Evolutionary conservation across 495 filamentous ascomycete genomes (phyloP).

Genomic region (Penicillium riverlandense): DNA sequence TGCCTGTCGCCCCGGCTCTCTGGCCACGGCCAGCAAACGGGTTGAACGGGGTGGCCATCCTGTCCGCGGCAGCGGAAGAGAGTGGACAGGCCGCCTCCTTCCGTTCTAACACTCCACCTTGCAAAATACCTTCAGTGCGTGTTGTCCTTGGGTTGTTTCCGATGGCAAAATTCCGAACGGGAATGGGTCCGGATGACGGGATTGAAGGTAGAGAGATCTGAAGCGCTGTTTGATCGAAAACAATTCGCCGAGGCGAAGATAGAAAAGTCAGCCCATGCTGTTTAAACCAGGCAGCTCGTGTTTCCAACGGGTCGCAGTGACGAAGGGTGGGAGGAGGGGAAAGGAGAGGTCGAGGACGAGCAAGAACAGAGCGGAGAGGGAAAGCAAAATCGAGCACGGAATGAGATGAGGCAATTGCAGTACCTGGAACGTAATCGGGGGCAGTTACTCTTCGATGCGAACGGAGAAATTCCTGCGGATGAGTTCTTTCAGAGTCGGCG

Average conservation of each 20-base stretch:
- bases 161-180: background rate
- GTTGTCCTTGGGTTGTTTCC: background rate
- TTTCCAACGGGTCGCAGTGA: no score
- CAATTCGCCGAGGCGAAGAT: conserved; percentile 12
- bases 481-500: no score
- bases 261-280: conserved; percentile 12
- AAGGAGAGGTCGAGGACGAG: no score
- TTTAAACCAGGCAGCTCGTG: no score
- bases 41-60: conserved; percentile 32
- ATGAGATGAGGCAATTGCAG: no score
- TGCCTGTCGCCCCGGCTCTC: conserved; percentile 17
- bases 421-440: no score
- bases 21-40: conserved; percentile 26
- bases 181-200: background rate
- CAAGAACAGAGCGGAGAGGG: no score
- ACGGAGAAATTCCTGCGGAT: no score
- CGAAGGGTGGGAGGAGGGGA: no score
- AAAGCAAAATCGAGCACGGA: no score
- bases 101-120: background rate
- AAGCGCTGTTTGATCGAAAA: conserved; percentile 4
- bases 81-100: conserved; percentile 5
- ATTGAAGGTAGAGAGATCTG: background rate
- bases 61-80: conserved; percentile 24
- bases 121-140: background rate
- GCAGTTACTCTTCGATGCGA: no score